Base-by-base conservation (phyloP, 1,284 basidiomycete species). In the Pyrrhoderma lamaoense region DNA sequence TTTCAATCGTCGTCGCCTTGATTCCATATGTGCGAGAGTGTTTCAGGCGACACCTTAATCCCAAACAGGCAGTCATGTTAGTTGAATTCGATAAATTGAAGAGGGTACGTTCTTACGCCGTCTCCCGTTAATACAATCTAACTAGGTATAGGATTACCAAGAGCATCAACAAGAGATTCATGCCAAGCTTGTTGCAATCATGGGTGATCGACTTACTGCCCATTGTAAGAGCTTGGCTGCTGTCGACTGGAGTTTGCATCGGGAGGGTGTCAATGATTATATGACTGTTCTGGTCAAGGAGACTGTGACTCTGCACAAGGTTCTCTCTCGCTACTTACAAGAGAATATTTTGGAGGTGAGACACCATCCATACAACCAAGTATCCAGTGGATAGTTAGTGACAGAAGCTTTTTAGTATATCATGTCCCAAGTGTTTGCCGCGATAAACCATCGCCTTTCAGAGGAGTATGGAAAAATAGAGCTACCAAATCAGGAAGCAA, bases 151-250 rank as follows among this genome's bases (percentile, higher is more conserved):
- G 86, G 96, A 99, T 67, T 98, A 90, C 65, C 93, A 97, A 76
- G 95, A 99, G 67, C 95, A 99, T 68, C 96, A 99, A 70, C 92
- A 94, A 65, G 96, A 99, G 72, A 97, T 99, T 49, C 94, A 99
- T 66, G 80, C 91, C 51, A 99, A 99, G 71, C 77, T 99, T 49
- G 88, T 99, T 47, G 89, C 93, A 35, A 99, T 99, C 68, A 99
- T 99, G 96, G 86, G 93, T 48, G 95, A 99, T 69, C 80, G 95
- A 47, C 73, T 99, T 44, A 82, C 76, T 56, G 85, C 89, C 1
- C 95, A 99, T 66, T 85, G 90, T 64, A 84, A 82, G 62, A 73
- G 82, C 22, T 72, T 94, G 50, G 82, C 84, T 82, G 71, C 73
- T 39, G 76, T 95, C 53, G 77, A 89, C 58, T 95, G 91, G 90